Evolutionary conservation across 805 yeast species (phyloP), one percentile per base, ranked within the genome.

Genomic region (Saccharomyces jurei): DNA sequence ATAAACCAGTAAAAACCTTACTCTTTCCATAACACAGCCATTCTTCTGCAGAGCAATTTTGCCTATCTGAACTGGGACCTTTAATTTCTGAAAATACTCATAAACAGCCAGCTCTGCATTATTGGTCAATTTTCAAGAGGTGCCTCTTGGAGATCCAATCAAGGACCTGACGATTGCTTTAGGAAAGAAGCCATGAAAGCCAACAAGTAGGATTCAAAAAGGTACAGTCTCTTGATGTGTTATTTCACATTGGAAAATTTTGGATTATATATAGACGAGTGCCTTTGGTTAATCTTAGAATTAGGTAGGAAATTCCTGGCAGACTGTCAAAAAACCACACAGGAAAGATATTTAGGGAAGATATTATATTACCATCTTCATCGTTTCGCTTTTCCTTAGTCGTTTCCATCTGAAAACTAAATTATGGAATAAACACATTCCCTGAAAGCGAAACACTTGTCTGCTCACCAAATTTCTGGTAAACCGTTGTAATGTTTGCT

Each of bases 121-220:
- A 58, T 81, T 84, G 36, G 96, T 89, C 71, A 92, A 94, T 66
- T 86, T 86, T 48, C 85, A 77, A 0, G 98, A 92, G 0, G 99
- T 92, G 0, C 98, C 98, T 21, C 95, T 94, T 4, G 99, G 99
- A 58, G 91, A 89, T 1, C 99, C 99, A 52, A 92, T 83, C 14
- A 92, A 64, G 0, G 96, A 89, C 51, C 98, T 73, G 10, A 94
- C 75, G 77, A 89, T 83, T 58, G 80, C 81, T 1, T 89, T 87
- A 0, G 99, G 99, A 73, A 94, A 94, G 65, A 91, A 92, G 0
- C 99, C 98, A 71, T 94, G 99, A 1, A 94, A 91, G 0, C 98
- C 99, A 55, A 94, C 81, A 36, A 94, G 86, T 31, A 92, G 77
- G 0, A 87, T 87, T 58, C 83, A 81, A 54, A 80, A 79, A 36